A percentile compares a stretch with the other conserved stretches of the same genome.
Evolutionary conservation across 1,284 basidiomycete species (phyloP).

Genomic region (Melampsora larici-populina): DNA sequence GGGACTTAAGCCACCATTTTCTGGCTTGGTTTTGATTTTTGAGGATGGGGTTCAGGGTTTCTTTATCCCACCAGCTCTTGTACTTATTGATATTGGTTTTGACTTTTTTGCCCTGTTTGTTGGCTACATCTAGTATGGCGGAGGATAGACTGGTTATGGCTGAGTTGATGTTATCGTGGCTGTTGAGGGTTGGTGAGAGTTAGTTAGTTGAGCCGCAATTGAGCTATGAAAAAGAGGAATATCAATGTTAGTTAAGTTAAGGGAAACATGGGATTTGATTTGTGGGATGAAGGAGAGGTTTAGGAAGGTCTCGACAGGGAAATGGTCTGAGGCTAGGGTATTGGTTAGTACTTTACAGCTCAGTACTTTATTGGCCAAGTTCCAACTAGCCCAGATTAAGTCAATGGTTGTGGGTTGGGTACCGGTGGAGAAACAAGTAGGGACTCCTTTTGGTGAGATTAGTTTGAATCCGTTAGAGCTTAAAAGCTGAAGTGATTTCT

Average conservation of each 20-base stretch:
- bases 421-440: neutral
- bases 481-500: neutral
- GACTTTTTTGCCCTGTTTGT: neutral
- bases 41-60: neutral
- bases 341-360: too few relatives aligned
- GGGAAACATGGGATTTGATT: neutral
- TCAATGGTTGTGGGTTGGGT: neutral
- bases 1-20: neutral
- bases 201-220: neutral
- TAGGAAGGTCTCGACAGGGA: neutral
- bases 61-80: neutral
- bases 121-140: neutral
- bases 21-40: neutral
- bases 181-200: neutral
- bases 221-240: neutral
- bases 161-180: neutral
- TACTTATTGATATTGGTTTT: neutral
- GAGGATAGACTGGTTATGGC: neutral
- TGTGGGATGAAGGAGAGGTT: neutral
- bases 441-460: slow-evolving; percentile 4
- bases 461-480: slow-evolving; percentile 6
- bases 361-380: neutral
- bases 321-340: slow-evolving; percentile 21
- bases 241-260: neutral
- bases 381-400: neutral